phyloP scores from a whole-genome alignment of 805 yeast species.

The Candida patagonica region DNA sequence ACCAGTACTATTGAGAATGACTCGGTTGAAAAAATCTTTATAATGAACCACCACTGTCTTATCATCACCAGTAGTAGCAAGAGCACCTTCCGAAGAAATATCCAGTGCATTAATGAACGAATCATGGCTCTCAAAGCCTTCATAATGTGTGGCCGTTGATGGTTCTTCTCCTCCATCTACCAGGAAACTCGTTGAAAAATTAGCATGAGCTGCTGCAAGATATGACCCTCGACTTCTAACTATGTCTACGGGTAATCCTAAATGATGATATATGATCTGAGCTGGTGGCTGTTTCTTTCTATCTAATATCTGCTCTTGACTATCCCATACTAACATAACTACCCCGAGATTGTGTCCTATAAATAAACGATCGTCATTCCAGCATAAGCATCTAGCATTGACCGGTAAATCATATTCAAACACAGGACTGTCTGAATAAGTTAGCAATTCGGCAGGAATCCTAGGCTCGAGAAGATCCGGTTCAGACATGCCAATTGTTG shows the following conservation, averaged over 20 bases:
- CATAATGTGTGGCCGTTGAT: constrained; percentile 1
- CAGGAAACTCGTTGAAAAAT: constrained; percentile 14
- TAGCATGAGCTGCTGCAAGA: constrained; percentile 20
- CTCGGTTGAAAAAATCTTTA: constrained; percentile 6
- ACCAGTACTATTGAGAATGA: constrained; percentile 20
- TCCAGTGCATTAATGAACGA: constrained; percentile 27
- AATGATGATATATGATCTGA: constrained; percentile 7
- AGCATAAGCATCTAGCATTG: constrained; percentile 10
- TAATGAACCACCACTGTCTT: constrained; percentile 25
- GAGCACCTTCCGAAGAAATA: constrained; percentile 23
- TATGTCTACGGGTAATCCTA: constrained; percentile 13
- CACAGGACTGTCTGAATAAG: constrained; percentile 2
- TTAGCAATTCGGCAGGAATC: constrained; percentile 3
- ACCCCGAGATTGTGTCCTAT: constrained; percentile 16
- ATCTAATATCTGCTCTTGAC: not conserved
- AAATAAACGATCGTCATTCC: constrained; percentile 14
- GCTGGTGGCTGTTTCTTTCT: not conserved
- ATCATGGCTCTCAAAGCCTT: constrained; percentile 15
- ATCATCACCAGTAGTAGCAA: constrained; percentile 29
- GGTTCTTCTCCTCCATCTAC: constrained; percentile 6
- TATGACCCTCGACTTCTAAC: constrained; percentile 8
- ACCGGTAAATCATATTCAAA: constrained; percentile 8
- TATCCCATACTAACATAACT: constrained; percentile 5
- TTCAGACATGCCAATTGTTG: too few species aligned
- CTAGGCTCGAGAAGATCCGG: too few species aligned